phyloP scores from a whole-genome alignment of 495 filamentous ascomycete species.

The Xylaria flabelliformis region DNA sequence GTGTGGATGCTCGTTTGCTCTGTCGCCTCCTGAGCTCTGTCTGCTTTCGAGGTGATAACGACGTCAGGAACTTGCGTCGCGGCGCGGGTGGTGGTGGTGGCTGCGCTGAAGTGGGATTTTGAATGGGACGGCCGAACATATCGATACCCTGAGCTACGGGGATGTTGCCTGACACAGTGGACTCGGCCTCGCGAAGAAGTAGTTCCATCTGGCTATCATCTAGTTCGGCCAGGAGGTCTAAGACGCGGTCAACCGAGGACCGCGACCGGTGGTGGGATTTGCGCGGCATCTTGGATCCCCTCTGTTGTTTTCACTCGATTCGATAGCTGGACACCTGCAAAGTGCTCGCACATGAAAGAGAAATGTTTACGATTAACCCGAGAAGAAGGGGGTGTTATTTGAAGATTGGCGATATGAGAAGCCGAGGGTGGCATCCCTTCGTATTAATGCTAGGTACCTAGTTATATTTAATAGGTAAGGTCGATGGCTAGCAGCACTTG shows the following conservation, averaged over 20 bases:
- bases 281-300: constrained; percentile 37
- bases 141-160: constrained; percentile 45
- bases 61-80: constrained; percentile 34
- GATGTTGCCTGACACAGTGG: constrained; percentile 48
- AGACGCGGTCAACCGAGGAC: constrained; percentile 49
- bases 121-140: constrained; percentile 37
- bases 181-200: constrained; percentile 47
- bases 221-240: constrained; percentile 48
- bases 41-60: constrained; percentile 44
- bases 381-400: not conserved
- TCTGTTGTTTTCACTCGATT: not conserved
- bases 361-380: not conserved
- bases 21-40: constrained; percentile 43
- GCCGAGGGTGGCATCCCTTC: constrained; percentile 12
- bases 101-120: constrained; percentile 18
- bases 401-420: not conserved
- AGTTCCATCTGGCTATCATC: constrained; percentile 43
- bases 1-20: constrained; percentile 43
- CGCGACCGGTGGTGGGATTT: constrained; percentile 42
- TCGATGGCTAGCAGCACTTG: not conserved
- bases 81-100: constrained; percentile 2
- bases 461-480: constrained; percentile 17
- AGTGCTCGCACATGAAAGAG: not conserved
- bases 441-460: constrained; percentile 4
- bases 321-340: not conserved